Percentiles rank a stretch among this genome's conserved stretches.
Evolutionary conservation across 208 protist species (phyloP).

Genomic region (Lotmaria passim): DNA sequence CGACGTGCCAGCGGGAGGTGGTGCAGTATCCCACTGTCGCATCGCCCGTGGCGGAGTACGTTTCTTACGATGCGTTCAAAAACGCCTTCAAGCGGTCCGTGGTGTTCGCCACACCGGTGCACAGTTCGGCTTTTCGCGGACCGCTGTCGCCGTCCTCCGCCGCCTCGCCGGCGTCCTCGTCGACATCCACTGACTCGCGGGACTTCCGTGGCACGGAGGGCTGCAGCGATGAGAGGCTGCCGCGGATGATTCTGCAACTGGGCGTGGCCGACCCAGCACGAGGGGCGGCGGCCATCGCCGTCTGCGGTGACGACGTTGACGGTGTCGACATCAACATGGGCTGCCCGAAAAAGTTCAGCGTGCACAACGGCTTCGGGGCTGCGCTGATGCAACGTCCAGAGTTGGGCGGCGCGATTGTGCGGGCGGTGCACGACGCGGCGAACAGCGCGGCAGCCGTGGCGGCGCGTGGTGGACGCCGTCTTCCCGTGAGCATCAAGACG

Average conservation of each 20-base stretch:
- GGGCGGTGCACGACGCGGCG: slow-evolving; percentile 58
- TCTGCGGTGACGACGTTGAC: slow-evolving; percentile 92
- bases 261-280: slow-evolving; percentile 79
- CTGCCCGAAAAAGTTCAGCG: slow-evolving; percentile 97
- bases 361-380: slow-evolving; percentile 96
- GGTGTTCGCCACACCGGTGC: slow-evolving; percentile 41
- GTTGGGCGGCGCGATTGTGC: slow-evolving; percentile 71
- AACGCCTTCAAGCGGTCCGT: slow-evolving; percentile 71
- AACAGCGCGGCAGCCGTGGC: slow-evolving; percentile 24
- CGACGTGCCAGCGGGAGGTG: slow-evolving; percentile 60
- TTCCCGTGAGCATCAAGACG: slow-evolving; percentile 85
- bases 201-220: too few species aligned
- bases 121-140: not conserved
- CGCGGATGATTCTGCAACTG: slow-evolving; percentile 92
- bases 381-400: slow-evolving; percentile 87
- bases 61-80: slow-evolving; percentile 83
- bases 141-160: too few species aligned
- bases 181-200: too few species aligned
- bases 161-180: not conserved
- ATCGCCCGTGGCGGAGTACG: slow-evolving; percentile 81
- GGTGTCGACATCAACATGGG: slow-evolving; percentile 99
- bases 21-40: slow-evolving; percentile 51
- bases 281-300: slow-evolving; percentile 84
- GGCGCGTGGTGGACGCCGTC: slow-evolving; percentile 27
- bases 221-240: slow-evolving; percentile 15